Percentiles rank a stretch among this genome's conserved stretches.
phyloP scores from a whole-genome alignment of 352 stramenopile species.

The Elongisporangium anandrum region DNA sequence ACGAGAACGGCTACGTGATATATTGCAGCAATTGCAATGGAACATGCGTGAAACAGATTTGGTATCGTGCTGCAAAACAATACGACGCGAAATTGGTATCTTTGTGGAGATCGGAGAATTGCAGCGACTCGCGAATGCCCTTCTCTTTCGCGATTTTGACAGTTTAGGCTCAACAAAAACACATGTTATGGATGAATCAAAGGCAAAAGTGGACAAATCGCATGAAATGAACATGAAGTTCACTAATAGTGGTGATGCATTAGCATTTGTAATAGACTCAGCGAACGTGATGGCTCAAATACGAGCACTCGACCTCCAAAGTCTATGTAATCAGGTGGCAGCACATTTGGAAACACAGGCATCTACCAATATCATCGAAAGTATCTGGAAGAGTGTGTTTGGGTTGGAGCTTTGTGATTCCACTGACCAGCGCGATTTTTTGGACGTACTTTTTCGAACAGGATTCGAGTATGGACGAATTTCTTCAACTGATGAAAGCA shows the following conservation, averaged over 20 bases:
- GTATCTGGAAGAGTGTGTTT: conserved; percentile 50
- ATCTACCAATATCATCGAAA: conserved; percentile 20
- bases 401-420: conserved; percentile 16
- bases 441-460: conserved; percentile 27
- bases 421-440: conserved; percentile 42
- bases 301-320: conserved; percentile 17
- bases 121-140: conserved; percentile 28
- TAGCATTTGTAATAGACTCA: not conserved
- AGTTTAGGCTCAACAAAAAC: not conserved
- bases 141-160: conserved; percentile 32
- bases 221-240: not conserved
- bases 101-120: conserved; percentile 24
- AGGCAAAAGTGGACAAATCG: not conserved
- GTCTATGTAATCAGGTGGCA: conserved; percentile 24
- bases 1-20: conserved; percentile 22
- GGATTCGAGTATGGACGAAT: conserved; percentile 21
- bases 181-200: not conserved
- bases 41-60: conserved; percentile 27
- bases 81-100: conserved; percentile 24
- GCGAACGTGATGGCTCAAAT: not conserved
- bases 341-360: conserved; percentile 29
- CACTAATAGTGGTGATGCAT: not conserved
- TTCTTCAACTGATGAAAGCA: not conserved
- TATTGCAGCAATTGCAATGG: conserved; percentile 46
- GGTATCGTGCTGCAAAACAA: conserved; percentile 14